A percentile compares a stretch with the other conserved stretches of the same genome.
These are phyloP conservation scores for Claviceps sp. DNA, from an alignment of 2,329 filamentous ascomycete species.

Conservation along the genomic window DNA sequence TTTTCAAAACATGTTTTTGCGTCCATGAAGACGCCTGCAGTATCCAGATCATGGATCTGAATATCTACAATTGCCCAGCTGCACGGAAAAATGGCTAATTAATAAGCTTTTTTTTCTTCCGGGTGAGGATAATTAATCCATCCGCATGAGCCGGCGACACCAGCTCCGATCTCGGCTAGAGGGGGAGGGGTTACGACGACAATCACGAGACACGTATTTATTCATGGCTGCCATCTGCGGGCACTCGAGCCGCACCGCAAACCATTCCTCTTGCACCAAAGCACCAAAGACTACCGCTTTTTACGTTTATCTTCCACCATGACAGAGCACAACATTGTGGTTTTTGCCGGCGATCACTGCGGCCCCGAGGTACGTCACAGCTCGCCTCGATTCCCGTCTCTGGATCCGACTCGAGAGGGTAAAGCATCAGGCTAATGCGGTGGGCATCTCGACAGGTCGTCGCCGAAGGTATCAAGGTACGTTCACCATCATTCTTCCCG, in stretches of 20 bases:
- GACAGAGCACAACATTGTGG: conserved; percentile 61
- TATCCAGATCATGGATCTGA: neutral
- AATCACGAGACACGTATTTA: neutral
- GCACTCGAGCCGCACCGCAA: neutral
- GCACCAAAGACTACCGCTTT: neutral
- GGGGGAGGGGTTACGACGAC: conserved; percentile 4
- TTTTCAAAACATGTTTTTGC: too few relatives aligned
- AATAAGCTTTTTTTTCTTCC: neutral
- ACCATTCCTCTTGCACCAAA: neutral
- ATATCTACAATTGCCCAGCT: neutral
- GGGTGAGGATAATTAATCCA: too few relatives aligned
- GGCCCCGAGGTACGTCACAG: conserved; percentile 56
- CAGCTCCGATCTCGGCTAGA: conserved; percentile 6
- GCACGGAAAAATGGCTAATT: neutral
- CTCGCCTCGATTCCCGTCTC: conserved; percentile 6
- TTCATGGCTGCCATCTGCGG: neutral
- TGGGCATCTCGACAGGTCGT: conserved; percentile 42
- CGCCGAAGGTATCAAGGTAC: conserved; percentile 71
- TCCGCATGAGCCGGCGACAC: neutral
- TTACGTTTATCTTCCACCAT: conserved; percentile 24
- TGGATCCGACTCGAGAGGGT: conserved; percentile 7
- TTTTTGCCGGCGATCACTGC: conserved; percentile 70
- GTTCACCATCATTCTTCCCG: neutral
- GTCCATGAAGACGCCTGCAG: neutral
- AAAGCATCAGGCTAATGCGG: conserved; percentile 9